A percentile compares a stretch with the other conserved stretches of the same genome.
These are phyloP conservation scores for Apiotrichum gamsii DNA, from an alignment of 1,284 basidiomycete genomes.

Conservation along the genomic window DNA sequence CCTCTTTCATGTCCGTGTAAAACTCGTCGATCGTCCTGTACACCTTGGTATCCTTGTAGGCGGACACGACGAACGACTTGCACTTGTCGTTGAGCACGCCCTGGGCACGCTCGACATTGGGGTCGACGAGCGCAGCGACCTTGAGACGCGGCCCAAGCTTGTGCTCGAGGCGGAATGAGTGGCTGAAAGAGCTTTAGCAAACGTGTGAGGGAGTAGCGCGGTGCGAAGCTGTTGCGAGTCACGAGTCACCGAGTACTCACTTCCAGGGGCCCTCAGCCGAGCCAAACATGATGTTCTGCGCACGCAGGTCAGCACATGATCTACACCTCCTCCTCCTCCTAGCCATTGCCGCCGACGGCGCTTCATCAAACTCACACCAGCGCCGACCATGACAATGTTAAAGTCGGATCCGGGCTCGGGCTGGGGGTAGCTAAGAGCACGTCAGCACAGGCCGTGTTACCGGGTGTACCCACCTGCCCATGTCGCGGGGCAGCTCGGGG, in stretches of 20 bases:
- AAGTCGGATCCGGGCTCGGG: constrained; percentile 58
- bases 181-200: too few species aligned
- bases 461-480: not conserved
- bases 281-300: constrained; percentile 92
- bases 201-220: too few species aligned
- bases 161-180: constrained; percentile 28
- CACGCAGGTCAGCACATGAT: constrained; percentile 11
- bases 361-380: constrained; percentile 54
- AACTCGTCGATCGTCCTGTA: constrained; percentile 72
- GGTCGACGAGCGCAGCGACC: constrained; percentile 87
- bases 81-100: constrained; percentile 77
- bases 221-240: too few species aligned
- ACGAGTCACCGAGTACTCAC: too few species aligned
- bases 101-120: constrained; percentile 63
- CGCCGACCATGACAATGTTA: constrained; percentile 86
- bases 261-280: constrained; percentile 63
- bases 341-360: too few species aligned
- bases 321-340: too few species aligned
- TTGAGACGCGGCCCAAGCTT: constrained; percentile 90
- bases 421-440: constrained; percentile 39
- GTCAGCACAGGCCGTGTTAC: not conserved
- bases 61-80: constrained; percentile 74
- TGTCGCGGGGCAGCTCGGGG: constrained; percentile 10
- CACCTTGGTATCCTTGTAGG: constrained; percentile 80
- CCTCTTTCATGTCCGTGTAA: constrained; percentile 50